Conservation (phyloP, 1,284 basidiomycete species). For the Pulveroboletus sp. region DNA sequence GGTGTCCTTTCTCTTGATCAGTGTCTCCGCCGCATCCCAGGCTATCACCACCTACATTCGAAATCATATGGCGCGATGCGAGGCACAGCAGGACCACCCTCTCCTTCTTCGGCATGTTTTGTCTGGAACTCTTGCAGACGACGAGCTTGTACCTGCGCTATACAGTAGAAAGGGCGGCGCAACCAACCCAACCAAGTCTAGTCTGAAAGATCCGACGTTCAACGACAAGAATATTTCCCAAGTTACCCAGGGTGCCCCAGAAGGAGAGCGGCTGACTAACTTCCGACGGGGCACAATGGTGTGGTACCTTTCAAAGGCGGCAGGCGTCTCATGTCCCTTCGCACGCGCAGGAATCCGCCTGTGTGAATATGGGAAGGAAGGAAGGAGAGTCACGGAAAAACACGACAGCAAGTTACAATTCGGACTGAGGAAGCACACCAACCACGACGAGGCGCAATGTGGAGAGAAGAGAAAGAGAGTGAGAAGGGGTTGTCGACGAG, state of each 20-base stretch:
- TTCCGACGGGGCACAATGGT: conserved; percentile 76
- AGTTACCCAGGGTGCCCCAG: conserved; percentile 10
- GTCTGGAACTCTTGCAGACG: conserved; percentile 68
- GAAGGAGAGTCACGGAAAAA: conserved; percentile 35
- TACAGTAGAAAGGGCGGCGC: conserved; percentile 70
- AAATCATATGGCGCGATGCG: conserved; percentile 67
- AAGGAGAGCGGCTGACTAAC: conserved; percentile 58
- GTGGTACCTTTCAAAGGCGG: conserved; percentile 74
- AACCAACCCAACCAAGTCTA: conserved; percentile 45
- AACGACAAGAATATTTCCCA: conserved; percentile 15
- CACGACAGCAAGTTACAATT: conserved; percentile 18
- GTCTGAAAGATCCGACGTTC: conserved; percentile 16
- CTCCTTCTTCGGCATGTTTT: conserved; percentile 70
- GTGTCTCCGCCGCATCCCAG: conserved; percentile 72
- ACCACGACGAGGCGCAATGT: conserved; percentile 47
- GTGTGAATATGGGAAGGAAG: conserved; percentile 61
- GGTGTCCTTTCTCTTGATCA: conserved; percentile 29
- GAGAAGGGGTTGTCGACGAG: conserved; percentile 47
- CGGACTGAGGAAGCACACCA: conserved; percentile 39
- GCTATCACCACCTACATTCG: conserved; percentile 79
- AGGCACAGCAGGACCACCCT: conserved; percentile 67
- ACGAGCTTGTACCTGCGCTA: conserved; percentile 69
- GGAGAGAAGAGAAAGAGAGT: conserved; percentile 74
- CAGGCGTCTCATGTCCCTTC: conserved; percentile 74
- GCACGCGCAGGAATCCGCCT: conserved; percentile 66